These are phyloP conservation scores for Trichaptum fuscoviolaceum DNA, from an alignment of 768 basidiomycete genomes.

Conservation along the genomic window DNA sequence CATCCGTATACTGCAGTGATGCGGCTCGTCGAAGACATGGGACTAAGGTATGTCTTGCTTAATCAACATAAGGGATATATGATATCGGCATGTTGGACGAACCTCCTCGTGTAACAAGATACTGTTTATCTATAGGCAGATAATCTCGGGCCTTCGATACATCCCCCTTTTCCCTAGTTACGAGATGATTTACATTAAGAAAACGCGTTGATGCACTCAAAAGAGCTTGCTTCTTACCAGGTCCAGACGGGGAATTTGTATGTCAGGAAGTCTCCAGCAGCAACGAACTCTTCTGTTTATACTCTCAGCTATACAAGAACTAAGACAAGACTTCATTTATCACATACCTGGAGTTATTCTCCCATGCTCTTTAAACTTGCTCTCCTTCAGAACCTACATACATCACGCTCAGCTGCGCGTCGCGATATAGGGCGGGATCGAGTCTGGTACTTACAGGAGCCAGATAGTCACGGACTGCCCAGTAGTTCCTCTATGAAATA, in stretches of 20 bases:
- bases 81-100: neutral
- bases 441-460: slow-evolving; percentile 58
- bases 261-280: slow-evolving; percentile 92
- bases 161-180: slow-evolving; percentile 86
- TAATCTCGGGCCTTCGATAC: slow-evolving; percentile 81
- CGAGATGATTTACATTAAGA: neutral
- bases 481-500: slow-evolving; percentile 68
- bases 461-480: slow-evolving; percentile 92
- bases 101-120: slow-evolving; percentile 85
- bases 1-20: slow-evolving; percentile 89
- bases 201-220: neutral
- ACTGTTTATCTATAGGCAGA: slow-evolving; percentile 94
- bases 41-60: slow-evolving; percentile 36
- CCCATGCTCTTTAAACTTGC: slow-evolving; percentile 99
- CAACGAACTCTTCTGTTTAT: slow-evolving; percentile 90
- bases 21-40: slow-evolving; percentile 93
- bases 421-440: slow-evolving; percentile 13
- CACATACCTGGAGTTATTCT: slow-evolving; percentile 85
- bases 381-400: slow-evolving; percentile 86
- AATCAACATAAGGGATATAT: neutral
- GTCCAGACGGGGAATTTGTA: slow-evolving; percentile 99
- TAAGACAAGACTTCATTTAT: neutral
- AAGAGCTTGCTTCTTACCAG: slow-evolving; percentile 52
- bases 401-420: slow-evolving; percentile 27
- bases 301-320: neutral